Evolutionary conservation across 306 rosid species (phyloP).

Genomic region (Lathyrus oleraceus): DNA sequence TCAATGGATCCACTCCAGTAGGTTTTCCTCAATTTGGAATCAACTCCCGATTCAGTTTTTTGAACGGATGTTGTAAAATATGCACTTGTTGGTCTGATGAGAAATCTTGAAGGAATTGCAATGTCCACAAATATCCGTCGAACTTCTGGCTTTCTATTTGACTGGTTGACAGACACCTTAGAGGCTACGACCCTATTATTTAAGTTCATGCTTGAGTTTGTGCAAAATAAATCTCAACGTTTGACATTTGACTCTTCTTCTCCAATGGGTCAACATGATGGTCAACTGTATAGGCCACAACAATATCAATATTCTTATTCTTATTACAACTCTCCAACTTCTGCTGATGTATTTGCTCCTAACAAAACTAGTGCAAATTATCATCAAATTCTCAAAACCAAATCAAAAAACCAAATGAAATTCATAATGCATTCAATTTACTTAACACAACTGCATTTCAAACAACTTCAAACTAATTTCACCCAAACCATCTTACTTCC

Average conservation of each 20-base stretch:
- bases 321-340: too few species aligned
- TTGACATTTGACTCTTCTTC: conserved; percentile 97
- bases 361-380: too few species aligned
- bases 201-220: conserved; percentile 98
- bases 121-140: conserved; percentile 99
- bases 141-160: conserved; percentile 89
- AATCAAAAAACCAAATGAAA: too few species aligned
- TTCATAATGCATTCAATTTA: too few species aligned
- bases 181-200: conserved; percentile 98
- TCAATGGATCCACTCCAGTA: conserved; percentile 95
- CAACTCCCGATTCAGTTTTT: conserved; percentile 87
- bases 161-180: conserved; percentile 96
- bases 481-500: too few species aligned
- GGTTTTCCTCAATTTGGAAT: conserved; percentile 87
- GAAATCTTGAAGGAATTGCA: conserved; percentile 97
- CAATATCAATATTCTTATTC: too few species aligned
- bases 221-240: conserved; percentile 92
- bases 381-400: too few species aligned
- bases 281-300: too few species aligned
- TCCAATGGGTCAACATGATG: too few species aligned
- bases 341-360: too few species aligned
- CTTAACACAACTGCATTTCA: too few species aligned
- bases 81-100: conserved; percentile 87
- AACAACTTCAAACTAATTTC: too few species aligned
- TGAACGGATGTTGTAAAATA: conserved; percentile 83